These are phyloP conservation scores for Tylopilus cervinicoccineus DNA, from an alignment of 768 basidiomycete species.

Conservation along the genomic window DNA sequence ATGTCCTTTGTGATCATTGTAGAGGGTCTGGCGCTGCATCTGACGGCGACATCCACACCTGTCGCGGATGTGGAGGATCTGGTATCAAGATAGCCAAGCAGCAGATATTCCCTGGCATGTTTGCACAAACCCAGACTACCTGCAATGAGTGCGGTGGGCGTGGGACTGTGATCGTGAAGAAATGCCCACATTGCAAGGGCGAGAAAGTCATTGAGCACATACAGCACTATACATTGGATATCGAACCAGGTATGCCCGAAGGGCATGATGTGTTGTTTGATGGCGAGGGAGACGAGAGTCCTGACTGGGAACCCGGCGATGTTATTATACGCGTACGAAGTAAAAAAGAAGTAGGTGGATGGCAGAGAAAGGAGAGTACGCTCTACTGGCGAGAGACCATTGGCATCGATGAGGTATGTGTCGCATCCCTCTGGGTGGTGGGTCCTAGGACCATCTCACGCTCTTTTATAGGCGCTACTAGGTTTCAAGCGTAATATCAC, in stretches of 20 bases:
- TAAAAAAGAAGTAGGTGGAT: conserved; percentile 72
- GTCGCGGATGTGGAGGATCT: conserved; percentile 75
- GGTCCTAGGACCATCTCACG: background rate
- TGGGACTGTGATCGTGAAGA: conserved; percentile 70
- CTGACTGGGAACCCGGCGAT: conserved; percentile 96
- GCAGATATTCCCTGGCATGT: conserved; percentile 96
- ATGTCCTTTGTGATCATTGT: conserved; percentile 94
- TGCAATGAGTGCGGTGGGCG: conserved; percentile 85
- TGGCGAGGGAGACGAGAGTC: conserved; percentile 94
- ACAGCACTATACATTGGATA: conserved; percentile 80
- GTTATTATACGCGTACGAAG: conserved; percentile 83
- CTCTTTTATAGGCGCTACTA: conserved; percentile 73
- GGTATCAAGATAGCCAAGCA: conserved; percentile 86
- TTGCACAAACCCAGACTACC: conserved; percentile 78
- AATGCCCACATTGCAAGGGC: conserved; percentile 81
- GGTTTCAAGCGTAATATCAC: conserved; percentile 93
- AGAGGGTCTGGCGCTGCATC: conserved; percentile 93
- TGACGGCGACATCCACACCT: conserved; percentile 83
- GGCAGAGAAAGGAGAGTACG: conserved; percentile 85
- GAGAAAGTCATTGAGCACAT: conserved; percentile 78
- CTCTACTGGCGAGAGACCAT: conserved; percentile 92
- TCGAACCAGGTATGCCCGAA: conserved; percentile 87
- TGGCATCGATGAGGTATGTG: conserved; percentile 74
- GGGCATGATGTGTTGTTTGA: conserved; percentile 91
- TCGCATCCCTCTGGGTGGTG: background rate